phyloP scores from a whole-genome alignment of 176 grass and related monocot genomes.

The Zea luxurians region DNA sequence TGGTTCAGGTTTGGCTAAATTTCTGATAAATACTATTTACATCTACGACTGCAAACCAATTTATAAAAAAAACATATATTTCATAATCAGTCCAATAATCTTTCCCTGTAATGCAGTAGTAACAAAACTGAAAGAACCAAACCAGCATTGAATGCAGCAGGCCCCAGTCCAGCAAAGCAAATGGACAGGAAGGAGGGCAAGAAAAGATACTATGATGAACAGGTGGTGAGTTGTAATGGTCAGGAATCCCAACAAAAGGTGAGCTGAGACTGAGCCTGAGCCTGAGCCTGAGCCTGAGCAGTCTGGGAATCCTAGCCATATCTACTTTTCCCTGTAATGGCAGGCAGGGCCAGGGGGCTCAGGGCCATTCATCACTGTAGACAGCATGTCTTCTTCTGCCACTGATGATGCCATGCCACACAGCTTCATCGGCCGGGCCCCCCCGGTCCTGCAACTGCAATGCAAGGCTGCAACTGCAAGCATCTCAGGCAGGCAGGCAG shows the following conservation, averaged over 20 bases:
- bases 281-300: not conserved
- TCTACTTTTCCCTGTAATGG: conserved; percentile 23
- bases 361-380: not conserved
- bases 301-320: conserved; percentile 28
- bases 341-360: not conserved
- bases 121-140: too few relatives aligned
- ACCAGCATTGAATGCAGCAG: not conserved
- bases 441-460: not conserved
- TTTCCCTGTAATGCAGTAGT: too few relatives aligned
- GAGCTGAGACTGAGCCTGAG: not conserved
- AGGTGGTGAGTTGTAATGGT: conserved; percentile 12
- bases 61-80: too few relatives aligned
- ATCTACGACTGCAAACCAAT: too few relatives aligned
- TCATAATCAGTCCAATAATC: too few relatives aligned
- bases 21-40: too few relatives aligned
- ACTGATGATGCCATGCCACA: not conserved
- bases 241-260: conserved; percentile 27
- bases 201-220: not conserved
- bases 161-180: conserved; percentile 10
- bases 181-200: not conserved
- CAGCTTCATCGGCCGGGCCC: not conserved
- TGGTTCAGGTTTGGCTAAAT: too few relatives aligned
- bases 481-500: not conserved
- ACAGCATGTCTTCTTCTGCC: conserved; percentile 23
- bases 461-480: conserved; percentile 16